Evolutionary conservation across 345 rosid species (phyloP), one percentile per base, ranked within the genome.

Genomic region (rapeseed (Brassica napus)): DNA sequence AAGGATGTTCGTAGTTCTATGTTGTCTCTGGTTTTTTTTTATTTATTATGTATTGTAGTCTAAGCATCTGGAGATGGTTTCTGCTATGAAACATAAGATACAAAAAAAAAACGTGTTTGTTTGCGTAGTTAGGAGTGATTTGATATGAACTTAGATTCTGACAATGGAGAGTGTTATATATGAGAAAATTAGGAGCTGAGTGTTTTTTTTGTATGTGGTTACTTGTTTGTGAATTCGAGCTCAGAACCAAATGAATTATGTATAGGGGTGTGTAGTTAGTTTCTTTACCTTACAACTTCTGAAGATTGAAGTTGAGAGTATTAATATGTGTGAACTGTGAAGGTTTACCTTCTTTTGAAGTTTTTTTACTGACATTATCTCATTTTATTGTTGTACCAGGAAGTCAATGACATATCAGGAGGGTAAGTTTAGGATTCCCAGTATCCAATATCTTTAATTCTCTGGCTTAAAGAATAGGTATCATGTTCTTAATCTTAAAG

Each of bases 371-470:
- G 21, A 81, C 30, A 32, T 71, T 15, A 11, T 49, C 34, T 79
- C 3, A 0, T 10, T 68, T 66, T 73, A 59, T 1, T 65, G n/a
- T 42, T 71, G 65, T 65, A 39, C 54, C 94, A 95, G 99, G 93
- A 91, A 82, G 98, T 95, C 30, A 71, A 70, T n/a, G 98, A 95
- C 80, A 95, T 94, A 62, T 92, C 99, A 75, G 98, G 98, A 83
- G 97, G 98, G 98, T 92, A 83, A 86, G 84, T 74, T 0, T 1
- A 30, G 16, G 54, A 3, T 47, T 60, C 0, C 54, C 23, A 11
- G 10, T 35, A 31, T 63, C 58, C 3, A 6, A 71, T 32, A 55
- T 28, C 4, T 31, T 59, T 31, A 10, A 8, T 12, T 23, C 14
- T 49, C n/a, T 3, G 2, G 28, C 47, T 60, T 32, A 10, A 1